These are phyloP conservation scores for Penicillium argentinense DNA, from an alignment of 495 filamentous ascomycete species.

Conservation along the genomic window DNA sequence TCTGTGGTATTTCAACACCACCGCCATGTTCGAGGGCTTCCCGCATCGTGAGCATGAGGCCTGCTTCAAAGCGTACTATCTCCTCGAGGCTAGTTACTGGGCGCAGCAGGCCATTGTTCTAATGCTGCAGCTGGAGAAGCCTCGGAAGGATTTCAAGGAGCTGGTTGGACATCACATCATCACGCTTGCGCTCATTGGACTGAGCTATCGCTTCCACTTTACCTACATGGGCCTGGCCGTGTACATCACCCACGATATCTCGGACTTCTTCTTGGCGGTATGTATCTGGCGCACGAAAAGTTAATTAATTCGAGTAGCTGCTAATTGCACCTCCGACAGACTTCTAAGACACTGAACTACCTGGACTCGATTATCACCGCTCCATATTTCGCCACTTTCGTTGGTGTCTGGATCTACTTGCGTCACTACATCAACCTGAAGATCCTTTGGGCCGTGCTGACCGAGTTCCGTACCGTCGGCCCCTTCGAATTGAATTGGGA, in stretches of 20 bases:
- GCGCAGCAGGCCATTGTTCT: constrained; percentile 92
- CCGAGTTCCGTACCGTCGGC: constrained; percentile 84
- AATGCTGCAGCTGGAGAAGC: constrained; percentile 87
- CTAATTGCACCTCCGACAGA: constrained; percentile 47
- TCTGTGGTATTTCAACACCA: constrained; percentile 98
- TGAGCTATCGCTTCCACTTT: constrained; percentile 97
- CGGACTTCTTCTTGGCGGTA: constrained; percentile 96
- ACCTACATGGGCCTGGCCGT: constrained; percentile 97
- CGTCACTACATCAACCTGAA: constrained; percentile 88
- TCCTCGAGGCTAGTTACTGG: constrained; percentile 96
- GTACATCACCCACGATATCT: constrained; percentile 95
- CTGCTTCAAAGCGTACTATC: constrained; percentile 94
- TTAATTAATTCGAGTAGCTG: neutral
- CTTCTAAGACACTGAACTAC: constrained; percentile 94
- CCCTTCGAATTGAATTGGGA: constrained; percentile 87
- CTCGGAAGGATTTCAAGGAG: constrained; percentile 94
- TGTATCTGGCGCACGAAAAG: constrained; percentile 27
- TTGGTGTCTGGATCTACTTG: constrained; percentile 84
- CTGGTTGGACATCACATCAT: constrained; percentile 93
- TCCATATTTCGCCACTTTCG: constrained; percentile 85
- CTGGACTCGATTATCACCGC: constrained; percentile 72
- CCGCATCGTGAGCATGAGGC: constrained; percentile 84
- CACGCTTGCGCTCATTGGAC: constrained; percentile 78
- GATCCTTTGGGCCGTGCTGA: constrained; percentile 82
- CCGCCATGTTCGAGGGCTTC: constrained; percentile 87